These are phyloP conservation scores for Eucalyptus cloeziana DNA, from an alignment of 345 rosid genomes.

Conservation along the genomic window DNA sequence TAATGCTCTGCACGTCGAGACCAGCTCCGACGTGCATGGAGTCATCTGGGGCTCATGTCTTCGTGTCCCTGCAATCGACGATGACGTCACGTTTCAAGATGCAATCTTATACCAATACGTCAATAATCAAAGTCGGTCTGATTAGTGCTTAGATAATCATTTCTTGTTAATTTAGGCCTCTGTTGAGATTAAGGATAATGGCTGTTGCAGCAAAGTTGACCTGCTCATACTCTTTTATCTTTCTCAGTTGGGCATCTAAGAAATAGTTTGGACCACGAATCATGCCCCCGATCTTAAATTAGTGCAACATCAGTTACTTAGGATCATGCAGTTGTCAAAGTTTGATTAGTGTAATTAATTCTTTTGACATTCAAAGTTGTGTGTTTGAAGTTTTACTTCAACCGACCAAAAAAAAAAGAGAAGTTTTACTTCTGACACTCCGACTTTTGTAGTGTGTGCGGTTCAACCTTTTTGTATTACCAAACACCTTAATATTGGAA, in stretches of 20 bases:
- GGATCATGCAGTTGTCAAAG: neutral
- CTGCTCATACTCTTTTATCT: neutral
- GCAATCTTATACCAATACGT: neutral
- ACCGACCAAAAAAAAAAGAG: too few species aligned
- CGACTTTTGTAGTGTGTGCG: neutral
- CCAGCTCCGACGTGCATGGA: neutral
- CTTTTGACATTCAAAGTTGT: neutral
- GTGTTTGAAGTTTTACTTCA: neutral
- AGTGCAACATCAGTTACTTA: neutral
- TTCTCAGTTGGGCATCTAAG: neutral
- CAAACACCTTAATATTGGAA: neutral
- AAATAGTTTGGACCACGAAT: neutral
- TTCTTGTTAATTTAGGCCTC: neutral
- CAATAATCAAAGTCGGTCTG: neutral
- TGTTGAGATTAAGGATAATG: neutral
- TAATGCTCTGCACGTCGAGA: neutral
- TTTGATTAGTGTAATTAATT: neutral
- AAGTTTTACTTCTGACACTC: neutral
- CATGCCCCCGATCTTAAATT: neutral
- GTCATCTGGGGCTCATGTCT: neutral
- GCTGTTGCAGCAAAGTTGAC: neutral
- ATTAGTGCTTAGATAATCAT: too few species aligned
- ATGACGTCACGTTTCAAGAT: neutral
- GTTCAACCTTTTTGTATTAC: neutral
- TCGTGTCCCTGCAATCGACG: neutral